Conservation (phyloP, 495 filamentous ascomycete genomes). For the Cryomyces antarcticus region DNA sequence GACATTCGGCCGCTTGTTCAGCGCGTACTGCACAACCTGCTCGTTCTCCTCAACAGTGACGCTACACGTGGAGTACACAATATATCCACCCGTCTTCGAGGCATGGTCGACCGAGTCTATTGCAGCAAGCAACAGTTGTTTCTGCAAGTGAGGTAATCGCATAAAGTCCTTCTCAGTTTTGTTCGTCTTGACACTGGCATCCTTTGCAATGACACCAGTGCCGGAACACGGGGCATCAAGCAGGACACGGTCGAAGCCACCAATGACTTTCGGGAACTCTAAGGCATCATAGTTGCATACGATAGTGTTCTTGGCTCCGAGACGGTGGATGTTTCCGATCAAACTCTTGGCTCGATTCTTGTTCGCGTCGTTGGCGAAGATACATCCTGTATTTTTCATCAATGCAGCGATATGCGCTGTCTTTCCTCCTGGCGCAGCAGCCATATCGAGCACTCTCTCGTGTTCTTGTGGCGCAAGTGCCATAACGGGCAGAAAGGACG, state of each 20-base stretch:
- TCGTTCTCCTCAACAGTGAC: slow-evolving; percentile 91
- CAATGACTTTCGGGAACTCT: slow-evolving; percentile 82
- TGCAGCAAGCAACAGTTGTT: slow-evolving; percentile 76
- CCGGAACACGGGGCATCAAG: slow-evolving; percentile 70
- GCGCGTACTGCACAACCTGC: slow-evolving; percentile 77
- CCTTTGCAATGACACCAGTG: slow-evolving; percentile 86
- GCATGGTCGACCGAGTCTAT: slow-evolving; percentile 85
- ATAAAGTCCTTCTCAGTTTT: slow-evolving; percentile 90
- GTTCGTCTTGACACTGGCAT: slow-evolving; percentile 88
- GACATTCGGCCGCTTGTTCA: slow-evolving; percentile 79
- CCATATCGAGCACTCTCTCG: slow-evolving; percentile 85
- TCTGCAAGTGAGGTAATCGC: slow-evolving; percentile 76
- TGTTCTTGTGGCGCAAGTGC: slow-evolving; percentile 83
- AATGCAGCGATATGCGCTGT: slow-evolving; percentile 89
- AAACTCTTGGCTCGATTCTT: slow-evolving; percentile 85
- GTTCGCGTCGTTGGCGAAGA: slow-evolving; percentile 93
- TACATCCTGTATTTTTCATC: slow-evolving; percentile 94
- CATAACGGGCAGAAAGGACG: slow-evolving; percentile 95
- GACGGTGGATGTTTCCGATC: slow-evolving; percentile 92
- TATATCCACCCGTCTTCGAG: slow-evolving; percentile 73
- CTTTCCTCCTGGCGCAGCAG: slow-evolving; percentile 93
- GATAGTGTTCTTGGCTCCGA: slow-evolving; percentile 81
- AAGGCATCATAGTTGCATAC: slow-evolving; percentile 87
- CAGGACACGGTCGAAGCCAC: slow-evolving; percentile 74
- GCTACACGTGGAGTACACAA: slow-evolving; percentile 86